Base-by-base conservation (phyloP, 139 green algal species). In the Chlamydomonas incerta region DNA sequence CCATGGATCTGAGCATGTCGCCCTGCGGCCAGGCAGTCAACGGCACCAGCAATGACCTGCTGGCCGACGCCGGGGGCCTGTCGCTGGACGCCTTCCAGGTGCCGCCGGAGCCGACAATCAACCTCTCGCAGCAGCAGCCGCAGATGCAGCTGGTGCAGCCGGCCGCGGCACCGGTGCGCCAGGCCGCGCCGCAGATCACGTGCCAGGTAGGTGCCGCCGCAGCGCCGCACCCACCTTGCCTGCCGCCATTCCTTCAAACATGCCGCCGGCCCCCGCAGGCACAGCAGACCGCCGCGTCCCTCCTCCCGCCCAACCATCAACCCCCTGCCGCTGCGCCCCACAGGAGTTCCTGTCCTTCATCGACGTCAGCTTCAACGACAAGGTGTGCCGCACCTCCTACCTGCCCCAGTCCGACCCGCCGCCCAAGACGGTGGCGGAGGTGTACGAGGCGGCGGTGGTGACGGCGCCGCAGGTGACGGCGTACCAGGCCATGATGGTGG, bases 61-160 rank as follows among this genome's bases (percentile, higher is more conserved):
- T 90, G 21, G 74, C 63, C 5, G 89, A 93, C 5, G 34, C 18
- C n/a, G 41, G 26, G 0, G 84, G 89, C 55, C 83, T 85, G 21
- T 92, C 92, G 0, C 75, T 94, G 60, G 92, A 94, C 13, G 86
- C 89, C 28, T 95, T 95, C 88, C 88, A 72, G 18, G 33, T 83
- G 50, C 92, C 92, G 31, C 92, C 92, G 23, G 91, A 95, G 62
- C 87, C 92, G 31, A 70, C 84, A 13, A 28, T 70, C 28, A 37
- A 47, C 57, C 33, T 87, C 20, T 80, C 81, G 34, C 69, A 87
- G 68, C 71, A 70, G 50, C 50, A 41, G 23, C 18, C 18, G 57
- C 47, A 72, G 29, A n/a, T 2, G 34, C 57, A 52, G 29, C 15
- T 17, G 52, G 71, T 14, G 41, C 41, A 2, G 62, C 52, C 46